These are phyloP conservation scores for Porcisia hertigi DNA, from an alignment of 208 protist species.

Conservation along the genomic window DNA sequence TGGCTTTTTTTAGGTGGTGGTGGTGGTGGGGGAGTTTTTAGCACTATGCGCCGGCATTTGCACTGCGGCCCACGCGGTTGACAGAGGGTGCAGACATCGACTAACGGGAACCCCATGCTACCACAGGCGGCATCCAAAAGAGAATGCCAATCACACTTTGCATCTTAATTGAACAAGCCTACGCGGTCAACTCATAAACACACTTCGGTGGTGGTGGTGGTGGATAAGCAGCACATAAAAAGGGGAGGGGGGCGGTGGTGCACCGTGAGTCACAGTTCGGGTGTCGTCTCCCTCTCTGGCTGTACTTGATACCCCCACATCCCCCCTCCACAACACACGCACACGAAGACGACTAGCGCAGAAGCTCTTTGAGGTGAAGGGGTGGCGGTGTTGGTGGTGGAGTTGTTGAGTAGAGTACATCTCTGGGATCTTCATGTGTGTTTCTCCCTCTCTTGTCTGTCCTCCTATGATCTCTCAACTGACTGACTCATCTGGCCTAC, in stretches of 20 bases:
- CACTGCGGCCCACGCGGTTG: no score
- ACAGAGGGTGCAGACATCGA: no score
- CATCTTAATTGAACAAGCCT: no score
- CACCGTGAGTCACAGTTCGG: not conserved
- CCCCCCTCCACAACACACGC: not conserved
- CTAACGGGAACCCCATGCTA: no score
- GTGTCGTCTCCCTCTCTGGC: constrained; percentile 3
- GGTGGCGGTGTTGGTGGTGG: not conserved
- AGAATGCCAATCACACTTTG: no score
- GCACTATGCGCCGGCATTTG: no score
- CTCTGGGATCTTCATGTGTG: not conserved
- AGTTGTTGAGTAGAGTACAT: not conserved
- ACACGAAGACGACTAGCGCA: not conserved
- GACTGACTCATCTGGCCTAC: no score
- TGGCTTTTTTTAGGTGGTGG: constrained; percentile 2
- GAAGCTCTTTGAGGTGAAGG: not conserved
- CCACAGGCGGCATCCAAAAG: no score
- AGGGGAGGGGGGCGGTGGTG: not conserved
- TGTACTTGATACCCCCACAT: not conserved
- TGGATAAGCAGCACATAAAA: not conserved
- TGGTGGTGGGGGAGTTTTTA: not conserved
- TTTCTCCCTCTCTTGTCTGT: not conserved
- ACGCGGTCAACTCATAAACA: not conserved
- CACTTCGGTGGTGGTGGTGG: not conserved
- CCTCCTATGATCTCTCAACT: not conserved